These are phyloP conservation scores for Moniliella sp. DNA, from an alignment of 1,284 basidiomycete genomes.

Conservation along the genomic window DNA sequence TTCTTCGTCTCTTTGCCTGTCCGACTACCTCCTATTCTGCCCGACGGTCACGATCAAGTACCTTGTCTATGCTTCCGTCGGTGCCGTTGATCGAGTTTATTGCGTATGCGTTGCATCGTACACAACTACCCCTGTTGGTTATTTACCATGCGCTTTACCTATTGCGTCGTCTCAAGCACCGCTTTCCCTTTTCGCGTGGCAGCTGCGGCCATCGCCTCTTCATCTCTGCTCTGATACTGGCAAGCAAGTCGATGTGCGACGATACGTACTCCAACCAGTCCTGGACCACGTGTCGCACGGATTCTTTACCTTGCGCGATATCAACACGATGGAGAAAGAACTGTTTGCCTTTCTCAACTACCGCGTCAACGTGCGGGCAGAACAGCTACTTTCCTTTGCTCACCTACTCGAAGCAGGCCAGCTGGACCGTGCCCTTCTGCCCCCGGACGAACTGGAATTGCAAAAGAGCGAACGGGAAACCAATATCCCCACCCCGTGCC, in stretches of 20 bases:
- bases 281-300: slow-evolving; percentile 32
- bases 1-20: too few species aligned
- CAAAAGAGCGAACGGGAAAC: too few species aligned
- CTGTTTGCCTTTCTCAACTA: slow-evolving; percentile 29
- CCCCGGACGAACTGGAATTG: too few species aligned
- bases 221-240: slow-evolving; percentile 33
- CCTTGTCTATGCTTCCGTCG: too few species aligned
- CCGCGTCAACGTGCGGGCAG: slow-evolving; percentile 22
- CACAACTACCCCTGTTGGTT: slow-evolving; percentile 23
- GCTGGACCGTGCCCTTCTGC: too few species aligned
- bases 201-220: slow-evolving; percentile 33
- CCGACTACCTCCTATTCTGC: too few species aligned
- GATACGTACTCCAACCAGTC: slow-evolving; percentile 33
- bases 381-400: slow-evolving; percentile 20
- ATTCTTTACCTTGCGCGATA: slow-evolving; percentile 26
- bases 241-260: slow-evolving; percentile 31
- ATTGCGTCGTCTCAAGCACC: slow-evolving; percentile 27
- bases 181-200: slow-evolving; percentile 29
- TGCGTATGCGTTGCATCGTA: slow-evolving; percentile 32
- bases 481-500: too few species aligned
- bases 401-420: slow-evolving; percentile 13
- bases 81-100: slow-evolving; percentile 30
- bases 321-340: slow-evolving; percentile 34
- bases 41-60: too few species aligned
- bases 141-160: slow-evolving; percentile 27